Evolutionary conservation across 768 basidiomycete genomes (phyloP), one percentile per base, ranked within the genome.

Genomic region (Hygrocybe coccinea): DNA sequence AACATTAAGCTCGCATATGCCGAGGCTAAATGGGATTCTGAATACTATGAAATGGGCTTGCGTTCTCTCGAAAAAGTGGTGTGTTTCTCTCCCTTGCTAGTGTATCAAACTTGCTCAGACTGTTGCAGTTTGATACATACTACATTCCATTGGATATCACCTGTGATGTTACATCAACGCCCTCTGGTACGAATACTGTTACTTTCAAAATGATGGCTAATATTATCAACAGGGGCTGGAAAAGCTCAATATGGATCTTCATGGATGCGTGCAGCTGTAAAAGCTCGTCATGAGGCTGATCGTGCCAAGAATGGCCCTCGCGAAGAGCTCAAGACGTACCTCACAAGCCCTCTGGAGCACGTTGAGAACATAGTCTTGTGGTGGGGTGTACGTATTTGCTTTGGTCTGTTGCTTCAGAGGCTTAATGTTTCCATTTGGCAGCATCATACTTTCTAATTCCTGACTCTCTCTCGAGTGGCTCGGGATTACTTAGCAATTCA

Each of bases 401-500:
- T 25, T 29, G 19, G 39, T 29, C 25, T 39, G 10, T 35, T 52
- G 25, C 21, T 37, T 50, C 29, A 8, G 29, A 29, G 29, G 29
- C 29, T 29, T 29, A 29, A 38, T n/a, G 22, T 55, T 37, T 22
- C 8, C 51, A 9, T 58, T n/a, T 50, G 39, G 47, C 48, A 69
- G 65, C 50, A 57, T 48, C 66, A 67, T 55, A 29, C 52, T 5
- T 33, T 45, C 4, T 61, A 67, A 21, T 71, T 66, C 29, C 69
- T 64, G 2, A 60, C 55, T 1, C 59, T 69, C 10, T 50, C 63
- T 5, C 37, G 56, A 11, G 65, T 71, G 3, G 63, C 62, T 1
- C 59, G 59, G 12, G 62, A 69, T 47, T 67, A 64, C 45, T 62
- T 67, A 33, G 64, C 69, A 1, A 69, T 69, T 25, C 64, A 70